Percentiles rank a stretch among this genome's conserved stretches.
These are phyloP conservation scores for Aspergillus sp. DNA, from an alignment of 2,329 filamentous ascomycete genomes.

Conservation along the genomic window DNA sequence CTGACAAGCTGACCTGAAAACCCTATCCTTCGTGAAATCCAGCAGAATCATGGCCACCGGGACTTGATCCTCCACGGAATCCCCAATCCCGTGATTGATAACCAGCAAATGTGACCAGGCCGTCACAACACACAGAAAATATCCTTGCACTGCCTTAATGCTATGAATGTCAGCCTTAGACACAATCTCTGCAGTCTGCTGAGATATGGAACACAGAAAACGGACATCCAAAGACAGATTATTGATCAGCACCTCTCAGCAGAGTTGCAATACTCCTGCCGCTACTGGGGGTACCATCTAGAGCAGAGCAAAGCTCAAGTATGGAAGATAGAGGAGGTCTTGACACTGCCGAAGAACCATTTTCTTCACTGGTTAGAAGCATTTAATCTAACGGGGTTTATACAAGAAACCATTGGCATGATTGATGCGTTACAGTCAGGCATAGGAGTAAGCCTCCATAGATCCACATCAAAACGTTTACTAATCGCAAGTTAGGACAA, in stretches of 20 bases:
- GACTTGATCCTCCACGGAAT: slow-evolving; percentile 19
- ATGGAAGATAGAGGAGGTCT: slow-evolving; percentile 2
- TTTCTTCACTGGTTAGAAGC: slow-evolving; percentile 21
- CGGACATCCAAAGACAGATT: slow-evolving; percentile 4
- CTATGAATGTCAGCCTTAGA: slow-evolving; percentile 8
- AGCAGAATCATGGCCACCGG: slow-evolving; percentile 10
- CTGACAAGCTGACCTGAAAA: slow-evolving; percentile 22
- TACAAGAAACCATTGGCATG: slow-evolving; percentile 9
- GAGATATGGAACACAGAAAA: slow-evolving; percentile 1
- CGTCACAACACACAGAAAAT: slow-evolving; percentile 25
- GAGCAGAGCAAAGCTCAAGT: slow-evolving; percentile 6
- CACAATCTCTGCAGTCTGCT: slow-evolving; percentile 12
- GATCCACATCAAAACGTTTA: not conserved
- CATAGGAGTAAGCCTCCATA: slow-evolving; percentile 5
- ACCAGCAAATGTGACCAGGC: too few relatives aligned
- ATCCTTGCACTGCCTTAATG: slow-evolving; percentile 18
- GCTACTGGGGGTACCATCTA: slow-evolving; percentile 21
- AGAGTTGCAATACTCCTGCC: slow-evolving; percentile 20
- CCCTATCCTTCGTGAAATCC: slow-evolving; percentile 15
- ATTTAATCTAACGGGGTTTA: slow-evolving; percentile 12
- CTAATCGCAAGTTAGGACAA: not conserved
- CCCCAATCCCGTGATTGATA: slow-evolving; percentile 9
- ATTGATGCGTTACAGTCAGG: slow-evolving; percentile 12
- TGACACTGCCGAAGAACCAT: slow-evolving; percentile 11
- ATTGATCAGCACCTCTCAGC: slow-evolving; percentile 12